Conservation (phyloP, 148 eudicot species). For the Arctostaphylos glauca region DNA sequence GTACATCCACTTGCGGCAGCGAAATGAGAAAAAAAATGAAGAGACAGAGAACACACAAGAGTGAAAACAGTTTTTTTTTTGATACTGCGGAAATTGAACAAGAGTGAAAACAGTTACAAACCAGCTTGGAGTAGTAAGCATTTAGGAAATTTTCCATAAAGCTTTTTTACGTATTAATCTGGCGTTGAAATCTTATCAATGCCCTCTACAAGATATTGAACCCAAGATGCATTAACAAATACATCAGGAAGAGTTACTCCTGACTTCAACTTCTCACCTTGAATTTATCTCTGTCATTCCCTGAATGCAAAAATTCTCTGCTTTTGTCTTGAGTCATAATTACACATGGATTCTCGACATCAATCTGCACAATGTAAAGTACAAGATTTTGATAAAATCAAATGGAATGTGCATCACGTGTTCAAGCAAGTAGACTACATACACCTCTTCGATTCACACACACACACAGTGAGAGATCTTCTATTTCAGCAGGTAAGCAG, state of each 20-base stretch:
- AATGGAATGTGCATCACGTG: not conserved
- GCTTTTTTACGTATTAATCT: too few relatives aligned
- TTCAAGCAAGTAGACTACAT: slow-evolving; percentile 6
- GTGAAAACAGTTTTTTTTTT: too few relatives aligned
- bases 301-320: slow-evolving; percentile 96
- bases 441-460: not conserved
- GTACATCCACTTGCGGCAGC: not conserved
- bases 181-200: too few relatives aligned
- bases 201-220: not conserved
- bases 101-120: too few relatives aligned
- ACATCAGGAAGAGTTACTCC: slow-evolving; percentile 2
- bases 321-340: slow-evolving; percentile 99
- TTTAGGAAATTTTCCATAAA: too few relatives aligned
- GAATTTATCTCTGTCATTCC: slow-evolving; percentile 88
- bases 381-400: slow-evolving; percentile 8
- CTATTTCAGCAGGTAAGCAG: not conserved
- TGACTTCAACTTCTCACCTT: slow-evolving; percentile 45
- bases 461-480: not conserved
- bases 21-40: too few relatives aligned
- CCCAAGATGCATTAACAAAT: slow-evolving; percentile 5
- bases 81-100: too few relatives aligned
- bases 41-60: too few relatives aligned
- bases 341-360: slow-evolving; percentile 98
- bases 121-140: not conserved
- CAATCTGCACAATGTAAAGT: slow-evolving; percentile 59